Base-by-base conservation (phyloP, 2,329 filamentous ascomycete species). In the Penicillium sp. region DNA sequence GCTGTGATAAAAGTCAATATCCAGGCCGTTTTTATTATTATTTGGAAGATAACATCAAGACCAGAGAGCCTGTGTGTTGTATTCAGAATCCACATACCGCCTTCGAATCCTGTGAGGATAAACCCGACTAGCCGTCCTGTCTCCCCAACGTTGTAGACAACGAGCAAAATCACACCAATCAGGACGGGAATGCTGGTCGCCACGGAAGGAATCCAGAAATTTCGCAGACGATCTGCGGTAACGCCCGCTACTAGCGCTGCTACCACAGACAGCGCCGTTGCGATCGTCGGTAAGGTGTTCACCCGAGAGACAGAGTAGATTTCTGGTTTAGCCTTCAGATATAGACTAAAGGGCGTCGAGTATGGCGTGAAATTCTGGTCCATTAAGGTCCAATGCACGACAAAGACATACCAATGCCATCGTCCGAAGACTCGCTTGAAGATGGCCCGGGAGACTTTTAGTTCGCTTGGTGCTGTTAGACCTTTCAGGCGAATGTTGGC, bases 251-350 rank as follows among this genome's bases (percentile, higher is more conserved):
- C 45, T 9, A 78, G 61, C 2, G 76, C 75, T 0, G 70, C 65
- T 7, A 76, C 69, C 47, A 78, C 71, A 27, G 68, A 72, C 6
- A 78, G 63, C 0, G 77, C 78, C 1, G 73, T 75, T 1, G 72
- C 70, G 10, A 76, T 70, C 1, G 76, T 79, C 7, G 77, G 76
- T 6, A 79, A 62, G 0, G 73, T 78, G 62, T 80, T 79, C 55
- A 79, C 71, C 40, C 71, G 71, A 2, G 72, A 70, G 17, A 78
- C 67, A 1, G 76, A 77, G 61, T 78, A 77, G 4, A 69, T 62
- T 6, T 69, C 62, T 27, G 62, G 63, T 29, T 75, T 71, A 25
- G 73, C 75, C 60, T 75, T 76, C 42, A 79, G 70, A 57, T 78
- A 79, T 2, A 78, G 64, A 9, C 70, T 74, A 57, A 78, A 78